Evolutionary conservation across 2,329 filamentous ascomycete species (phyloP), one percentile per base, ranked within the genome.

Genomic region (Aspergillus sp.): DNA sequence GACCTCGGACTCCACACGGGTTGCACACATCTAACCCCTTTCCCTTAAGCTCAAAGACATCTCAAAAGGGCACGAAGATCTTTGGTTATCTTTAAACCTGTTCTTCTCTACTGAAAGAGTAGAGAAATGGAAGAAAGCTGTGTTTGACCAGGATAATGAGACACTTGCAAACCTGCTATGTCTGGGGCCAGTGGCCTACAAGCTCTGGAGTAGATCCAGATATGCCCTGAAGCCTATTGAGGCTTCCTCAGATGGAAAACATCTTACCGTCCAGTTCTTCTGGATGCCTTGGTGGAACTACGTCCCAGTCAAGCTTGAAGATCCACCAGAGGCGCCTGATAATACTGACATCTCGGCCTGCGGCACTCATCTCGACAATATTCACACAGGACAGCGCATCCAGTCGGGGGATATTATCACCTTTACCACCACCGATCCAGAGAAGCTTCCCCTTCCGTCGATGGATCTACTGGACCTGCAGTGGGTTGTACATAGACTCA

Each of bases 401-500:
- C 5, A 33, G 33, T 42, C 24, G 1, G 53, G 46, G 0, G 37
- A 56, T 12, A 20, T 30, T 2, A 7, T 56, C 0, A 45, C 24
- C 5, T 56, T 50, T 4, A 42, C 5, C 3, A 56, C 53, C 1
- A 13, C 24, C 2, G 37, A 56, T 17, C 46, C 53, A 4, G n/a
- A 50, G 1, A n/a, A 6, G 1, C 13, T 34, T 13, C 40, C 54
- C 0, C 30, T 51, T 3, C 54, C 54, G 15, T 56, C 54, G 1
- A 15, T 24, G 2, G 54, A 51, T 2, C 27, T 56, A 3, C 19
- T 56, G 4, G 7, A 45, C 2, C 20, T 56, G 39, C 54, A 56
- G 54, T 56, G 54, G 54, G 8, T 39, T 2, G 2, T 56, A 2
- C 17, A 56, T 27, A 24, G 40, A 11, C 19, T 51, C 4, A 19